Conservation (phyloP, 345 rosid species). For the Populus tremula region DNA sequence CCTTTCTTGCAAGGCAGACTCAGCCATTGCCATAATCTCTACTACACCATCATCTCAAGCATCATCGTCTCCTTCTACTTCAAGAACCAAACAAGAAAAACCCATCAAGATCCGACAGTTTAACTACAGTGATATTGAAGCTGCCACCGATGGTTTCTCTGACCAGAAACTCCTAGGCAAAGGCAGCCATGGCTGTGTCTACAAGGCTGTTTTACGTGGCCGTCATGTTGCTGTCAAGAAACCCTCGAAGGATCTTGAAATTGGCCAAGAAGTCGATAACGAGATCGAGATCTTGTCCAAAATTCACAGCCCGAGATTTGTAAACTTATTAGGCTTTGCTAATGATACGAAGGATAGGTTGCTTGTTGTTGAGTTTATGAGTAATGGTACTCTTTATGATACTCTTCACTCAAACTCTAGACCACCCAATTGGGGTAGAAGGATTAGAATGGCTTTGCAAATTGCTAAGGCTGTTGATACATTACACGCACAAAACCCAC, state of each 20-base stretch:
- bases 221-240: conserved; percentile 88
- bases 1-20: conserved; percentile 79
- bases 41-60: conserved; percentile 19
- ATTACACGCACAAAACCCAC: conserved; percentile 74
- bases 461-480: conserved; percentile 75
- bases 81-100: conserved; percentile 40
- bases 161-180: conserved; percentile 71
- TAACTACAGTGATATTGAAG: conserved; percentile 79
- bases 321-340: conserved; percentile 82
- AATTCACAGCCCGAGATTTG: conserved; percentile 85
- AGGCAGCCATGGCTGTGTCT: conserved; percentile 96
- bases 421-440: conserved; percentile 68
- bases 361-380: conserved; percentile 88
- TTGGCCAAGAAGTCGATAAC: conserved; percentile 70
- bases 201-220: conserved; percentile 82
- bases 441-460: conserved; percentile 77
- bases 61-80: conserved; percentile 33
- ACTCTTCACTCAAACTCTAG: conserved; percentile 68
- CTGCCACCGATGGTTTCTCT: conserved; percentile 92
- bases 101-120: conserved; percentile 78
- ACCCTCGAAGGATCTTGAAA: conserved; percentile 63
- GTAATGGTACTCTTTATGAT: conserved; percentile 89
- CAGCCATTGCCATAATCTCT: conserved; percentile 35
- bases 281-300: conserved; percentile 93
- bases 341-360: conserved; percentile 66